Base-by-base conservation (phyloP, 345 rosid genomes). In the Dipteronia dyeriana region DNA sequence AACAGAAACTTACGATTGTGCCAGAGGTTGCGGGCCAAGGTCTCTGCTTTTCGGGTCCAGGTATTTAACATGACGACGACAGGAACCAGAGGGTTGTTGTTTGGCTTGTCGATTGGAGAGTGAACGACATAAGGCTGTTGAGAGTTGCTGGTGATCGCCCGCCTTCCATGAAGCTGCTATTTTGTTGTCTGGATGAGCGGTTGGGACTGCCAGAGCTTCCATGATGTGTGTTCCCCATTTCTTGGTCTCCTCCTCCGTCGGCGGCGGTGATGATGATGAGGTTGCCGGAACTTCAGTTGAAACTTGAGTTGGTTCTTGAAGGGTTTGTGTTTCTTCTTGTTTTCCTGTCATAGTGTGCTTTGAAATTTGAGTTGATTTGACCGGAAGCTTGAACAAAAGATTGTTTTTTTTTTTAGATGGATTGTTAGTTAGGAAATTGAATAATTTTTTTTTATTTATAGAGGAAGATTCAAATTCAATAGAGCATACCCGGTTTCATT, bases 151-250 rank as follows among this genome's bases (percentile, higher is more conserved):
- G 70, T 86, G 88, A 57, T 85, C 89, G 3, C 68, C 84, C 60
- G 94, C 96, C 71, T 79, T 86, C 98, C 99, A 95, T 0, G 81
- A 81, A 16, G 99, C 98, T 0, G 96, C 97, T 77, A 82, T 86
- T 78, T 90, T 91, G 84, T 95, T 95, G 78, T 93, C 98, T 0
- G 98, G 98, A 60, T 93, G 98, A 60, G 84, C 88, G 1, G 83
- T 78, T 3, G 98, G 98, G 62, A 70, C 88, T 0, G 98, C 89
- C 0, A 98, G 97, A 51, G 90, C 82, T 65, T 97, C 98, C 97
- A 93, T 95, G 72, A 91, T 67, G 74, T 91, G 90, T 34, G 96
- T 91, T 1, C 98, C 97, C 92, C 90, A 91, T 75, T 91, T 93
- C 87, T 89, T 86, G 34, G 81, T 47, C 17, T 89, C 89, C 66